Evolutionary conservation across 495 filamentous ascomycete genomes (phyloP).

Genomic region (Emericellopsis terricola): DNA sequence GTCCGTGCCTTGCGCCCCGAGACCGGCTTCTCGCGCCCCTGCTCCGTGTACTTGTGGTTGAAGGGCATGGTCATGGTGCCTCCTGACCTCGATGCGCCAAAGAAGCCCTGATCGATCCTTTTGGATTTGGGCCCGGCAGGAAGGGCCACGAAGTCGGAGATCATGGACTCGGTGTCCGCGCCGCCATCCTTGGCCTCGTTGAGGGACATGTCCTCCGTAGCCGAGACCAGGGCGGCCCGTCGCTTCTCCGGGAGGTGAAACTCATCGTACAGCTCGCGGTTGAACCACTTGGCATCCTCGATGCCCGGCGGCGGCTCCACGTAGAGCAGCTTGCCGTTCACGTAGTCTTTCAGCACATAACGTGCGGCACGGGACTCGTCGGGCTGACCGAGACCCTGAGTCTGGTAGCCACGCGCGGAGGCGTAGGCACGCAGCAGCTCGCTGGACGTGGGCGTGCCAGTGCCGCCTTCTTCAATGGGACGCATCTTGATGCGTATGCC

Average conservation of each 20-base stretch:
- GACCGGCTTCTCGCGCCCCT: conserved; percentile 48
- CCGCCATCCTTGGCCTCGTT: too few species aligned
- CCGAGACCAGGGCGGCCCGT: conserved; percentile 36
- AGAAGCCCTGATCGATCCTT: conserved; percentile 72
- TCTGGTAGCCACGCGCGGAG: conserved; percentile 72
- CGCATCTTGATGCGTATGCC: conserved; percentile 74
- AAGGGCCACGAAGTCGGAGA: conserved; percentile 26
- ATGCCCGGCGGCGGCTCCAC: conserved; percentile 72
- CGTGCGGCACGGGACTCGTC: conserved; percentile 87
- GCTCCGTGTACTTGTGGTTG: conserved; percentile 69
- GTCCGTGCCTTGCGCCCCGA: conserved; percentile 70
- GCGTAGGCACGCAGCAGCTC: conserved; percentile 82
- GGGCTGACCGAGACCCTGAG: conserved; percentile 70
- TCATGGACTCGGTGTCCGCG: conserved; percentile 21
- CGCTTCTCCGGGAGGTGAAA: conserved; percentile 60
- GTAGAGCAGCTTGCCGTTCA: conserved; percentile 86
- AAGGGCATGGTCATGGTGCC: conserved; percentile 69
- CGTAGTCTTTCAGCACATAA: conserved; percentile 90
- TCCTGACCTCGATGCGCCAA: conserved; percentile 42
- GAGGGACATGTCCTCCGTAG: conserved; percentile 16
- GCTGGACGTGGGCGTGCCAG: conserved; percentile 69
- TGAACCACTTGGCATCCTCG: conserved; percentile 61
- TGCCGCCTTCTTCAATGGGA: conserved; percentile 84
- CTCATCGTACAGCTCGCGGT: conserved; percentile 70
- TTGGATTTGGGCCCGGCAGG: conserved; percentile 49